phyloP scores from a whole-genome alignment of 768 basidiomycete species.

The Rhizopogon rudus region DNA sequence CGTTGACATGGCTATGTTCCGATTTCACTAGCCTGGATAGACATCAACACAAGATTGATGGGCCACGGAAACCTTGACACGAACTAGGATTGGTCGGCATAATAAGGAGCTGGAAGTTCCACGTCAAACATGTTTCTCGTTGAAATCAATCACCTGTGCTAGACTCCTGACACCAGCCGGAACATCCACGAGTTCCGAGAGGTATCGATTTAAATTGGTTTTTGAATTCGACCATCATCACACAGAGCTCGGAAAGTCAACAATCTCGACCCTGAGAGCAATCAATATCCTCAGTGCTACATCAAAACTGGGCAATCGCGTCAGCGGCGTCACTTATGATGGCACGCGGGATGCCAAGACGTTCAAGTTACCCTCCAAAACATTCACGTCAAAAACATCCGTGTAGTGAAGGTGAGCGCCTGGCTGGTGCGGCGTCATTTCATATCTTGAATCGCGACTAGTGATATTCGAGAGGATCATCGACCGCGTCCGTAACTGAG shows the following conservation, averaged over 20 bases:
- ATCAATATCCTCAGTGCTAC: slow-evolving; percentile 32
- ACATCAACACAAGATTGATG: not conserved
- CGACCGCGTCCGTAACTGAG: slow-evolving; percentile 32
- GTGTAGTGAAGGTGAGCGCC: slow-evolving; percentile 48
- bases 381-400: slow-evolving; percentile 40
- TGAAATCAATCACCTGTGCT: slow-evolving; percentile 55
- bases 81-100: slow-evolving; percentile 31
- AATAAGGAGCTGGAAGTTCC: slow-evolving; percentile 36
- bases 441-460: slow-evolving; percentile 37
- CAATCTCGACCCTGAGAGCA: slow-evolving; percentile 37
- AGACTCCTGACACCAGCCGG: slow-evolving; percentile 56
- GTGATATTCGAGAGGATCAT: slow-evolving; percentile 44
- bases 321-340: slow-evolving; percentile 19
- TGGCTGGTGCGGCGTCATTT: slow-evolving; percentile 40
- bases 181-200: slow-evolving; percentile 40
- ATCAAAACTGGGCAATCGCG: slow-evolving; percentile 31
- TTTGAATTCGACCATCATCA: slow-evolving; percentile 56
- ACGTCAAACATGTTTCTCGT: slow-evolving; percentile 44
- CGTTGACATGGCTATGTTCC: slow-evolving; percentile 26
- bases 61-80: slow-evolving; percentile 2
- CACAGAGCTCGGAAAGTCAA: slow-evolving; percentile 56
- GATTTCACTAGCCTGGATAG: slow-evolving; percentile 15
- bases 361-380: slow-evolving; percentile 34
- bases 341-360: slow-evolving; percentile 39
- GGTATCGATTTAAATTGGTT: slow-evolving; percentile 41